Conservation (phyloP, 2,329 filamentous ascomycete genomes). For the Thelonectria discophora region DNA sequence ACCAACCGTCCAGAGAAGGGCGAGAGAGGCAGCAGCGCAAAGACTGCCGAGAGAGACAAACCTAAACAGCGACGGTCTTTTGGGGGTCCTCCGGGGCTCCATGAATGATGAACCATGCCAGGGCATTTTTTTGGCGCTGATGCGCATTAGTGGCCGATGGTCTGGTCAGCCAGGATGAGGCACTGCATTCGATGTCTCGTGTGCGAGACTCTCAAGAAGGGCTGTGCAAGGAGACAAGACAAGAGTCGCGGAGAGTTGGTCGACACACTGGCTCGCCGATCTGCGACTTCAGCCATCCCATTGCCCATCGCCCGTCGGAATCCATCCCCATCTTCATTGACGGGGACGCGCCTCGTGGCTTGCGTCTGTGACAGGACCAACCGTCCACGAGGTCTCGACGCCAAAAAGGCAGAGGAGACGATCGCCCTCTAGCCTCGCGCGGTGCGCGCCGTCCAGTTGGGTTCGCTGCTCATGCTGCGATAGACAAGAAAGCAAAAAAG, state of each 20-base stretch:
- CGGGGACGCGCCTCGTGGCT: conserved; percentile 35
- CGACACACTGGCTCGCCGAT: neutral
- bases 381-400: conserved; percentile 37
- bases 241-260: neutral
- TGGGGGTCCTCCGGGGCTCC: conserved; percentile 10
- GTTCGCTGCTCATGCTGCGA: neutral
- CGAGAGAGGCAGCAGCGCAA: too few species aligned
- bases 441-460: neutral
- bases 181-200: conserved; percentile 24
- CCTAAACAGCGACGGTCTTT: too few species aligned
- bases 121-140: conserved; percentile 34
- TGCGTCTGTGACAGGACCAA: conserved; percentile 29
- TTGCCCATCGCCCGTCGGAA: conserved; percentile 11
- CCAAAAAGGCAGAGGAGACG: conserved; percentile 29
- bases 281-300: neutral
- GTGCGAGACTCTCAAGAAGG: neutral
- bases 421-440: conserved; percentile 27
- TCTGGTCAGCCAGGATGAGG: conserved; percentile 25
- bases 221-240: neutral
- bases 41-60: too few species aligned
- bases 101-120: conserved; percentile 33
- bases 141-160: conserved; percentile 37
- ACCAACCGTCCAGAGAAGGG: neutral
- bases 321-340: conserved; percentile 23
- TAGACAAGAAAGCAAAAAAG: neutral